Percentiles rank a stretch among this genome's conserved stretches.
phyloP scores from a whole-genome alignment of 495 filamentous ascomycete species.

The Cryomyces minteri region DNA sequence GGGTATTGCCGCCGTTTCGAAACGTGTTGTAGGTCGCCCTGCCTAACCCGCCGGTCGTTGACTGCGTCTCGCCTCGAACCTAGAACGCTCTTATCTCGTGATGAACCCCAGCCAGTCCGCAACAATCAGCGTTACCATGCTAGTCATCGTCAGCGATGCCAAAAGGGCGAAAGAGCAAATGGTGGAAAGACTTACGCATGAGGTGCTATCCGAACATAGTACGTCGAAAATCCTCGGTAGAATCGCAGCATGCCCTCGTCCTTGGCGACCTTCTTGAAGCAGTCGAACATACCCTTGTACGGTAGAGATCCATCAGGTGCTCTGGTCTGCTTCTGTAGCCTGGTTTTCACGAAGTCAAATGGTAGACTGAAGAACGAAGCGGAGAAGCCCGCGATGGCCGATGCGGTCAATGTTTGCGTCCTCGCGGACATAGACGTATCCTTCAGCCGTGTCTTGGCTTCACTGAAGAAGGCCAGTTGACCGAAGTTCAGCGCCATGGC shows the following conservation, averaged over 20 bases:
- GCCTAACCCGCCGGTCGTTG: no score
- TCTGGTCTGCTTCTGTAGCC: conserved; percentile 79
- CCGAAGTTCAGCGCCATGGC: conserved; percentile 97
- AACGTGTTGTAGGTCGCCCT: no score
- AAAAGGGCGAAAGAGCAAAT: conserved; percentile 12
- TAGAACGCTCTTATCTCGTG: conserved; percentile 30
- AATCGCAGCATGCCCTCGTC: conserved; percentile 86
- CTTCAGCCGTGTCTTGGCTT: conserved; percentile 78
- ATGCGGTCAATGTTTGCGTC: conserved; percentile 66
- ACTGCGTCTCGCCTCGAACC: no score
- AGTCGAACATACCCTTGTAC: conserved; percentile 73
- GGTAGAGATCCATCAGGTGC: conserved; percentile 64
- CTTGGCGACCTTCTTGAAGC: conserved; percentile 68
- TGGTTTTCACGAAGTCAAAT: conserved; percentile 97
- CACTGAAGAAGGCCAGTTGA: conserved; percentile 88
- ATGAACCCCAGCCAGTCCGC: conserved; percentile 79
- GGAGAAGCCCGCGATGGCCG: conserved; percentile 89
- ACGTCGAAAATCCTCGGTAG: conserved; percentile 90
- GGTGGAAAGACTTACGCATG: conserved; percentile 60
- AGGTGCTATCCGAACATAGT: conserved; percentile 91
- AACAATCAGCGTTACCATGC: conserved; percentile 84
- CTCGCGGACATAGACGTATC: conserved; percentile 40
- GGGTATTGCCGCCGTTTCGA: no score
- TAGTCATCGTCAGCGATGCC: conserved; percentile 15
- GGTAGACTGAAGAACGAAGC: conserved; percentile 88